Evolutionary conservation across 176 grass and related monocot species (phyloP), one percentile per base, ranked within the genome.

Genomic region (Oryza longistaminata): DNA sequence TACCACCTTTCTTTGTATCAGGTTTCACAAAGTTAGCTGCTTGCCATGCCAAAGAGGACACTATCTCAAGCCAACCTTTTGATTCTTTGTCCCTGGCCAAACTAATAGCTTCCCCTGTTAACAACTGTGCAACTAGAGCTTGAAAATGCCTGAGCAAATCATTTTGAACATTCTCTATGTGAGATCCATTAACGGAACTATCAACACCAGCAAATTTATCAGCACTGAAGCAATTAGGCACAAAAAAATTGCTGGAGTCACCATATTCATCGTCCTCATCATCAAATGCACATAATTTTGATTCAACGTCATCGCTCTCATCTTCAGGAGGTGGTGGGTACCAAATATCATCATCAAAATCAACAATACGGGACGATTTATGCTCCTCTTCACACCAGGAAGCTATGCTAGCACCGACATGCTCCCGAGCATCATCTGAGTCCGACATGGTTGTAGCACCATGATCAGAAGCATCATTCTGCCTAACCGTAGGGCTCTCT

Each of bases 1-100:
- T 98, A 60, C 91, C 93, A 22, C 95, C 95, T 85, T 85, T 91
- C 78, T 90, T 92, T 58, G 91, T 95, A 81, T 98, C 93, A 78
- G 95, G 95, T 86, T 92, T 97, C 75, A 98, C 93, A 83, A 87
- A 98, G 66, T 90, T 84, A 50, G 88, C 93, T 3, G 93, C 92
- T 86, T 92, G 95, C 92, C 95, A 95, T 61, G 93, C 87, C 74
- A 98, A 89, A 0, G 82, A 93, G 31, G 92, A 93, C 61, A 93
- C 90, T 84, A 95, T 82, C 46, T 93, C 87, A 46, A 93, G 82
- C 95, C 95, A 97, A 26, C 49, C 84, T 79, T 90, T 86, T 33
- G 84, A 86, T 68, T 77, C 49, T 5, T 58, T 53, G 12, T 89
- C 90, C 90, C 62, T 83, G 62, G 52, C 85, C 53, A 88, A 75